A percentile compares a stretch with the other conserved stretches of the same genome.
phyloP scores from a whole-genome alignment of 345 rosid genomes.

The Acer campestre region DNA sequence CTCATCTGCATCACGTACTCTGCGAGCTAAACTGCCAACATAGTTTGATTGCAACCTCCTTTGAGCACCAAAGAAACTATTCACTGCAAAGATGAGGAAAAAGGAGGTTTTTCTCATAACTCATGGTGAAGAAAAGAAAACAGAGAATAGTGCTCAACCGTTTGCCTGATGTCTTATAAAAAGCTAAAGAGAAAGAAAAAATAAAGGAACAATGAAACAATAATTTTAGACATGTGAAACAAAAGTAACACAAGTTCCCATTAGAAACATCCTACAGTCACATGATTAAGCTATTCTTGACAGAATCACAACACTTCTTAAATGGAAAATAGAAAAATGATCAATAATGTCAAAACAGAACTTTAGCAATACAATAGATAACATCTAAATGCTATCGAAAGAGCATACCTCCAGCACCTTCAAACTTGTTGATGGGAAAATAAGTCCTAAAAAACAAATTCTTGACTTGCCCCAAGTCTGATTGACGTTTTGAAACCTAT shows the following conservation, averaged over 20 bases:
- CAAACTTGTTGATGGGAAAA: slow-evolving; percentile 39
- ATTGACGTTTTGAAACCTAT: slow-evolving; percentile 61
- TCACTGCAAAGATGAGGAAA: slow-evolving; percentile 34
- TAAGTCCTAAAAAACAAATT: slow-evolving; percentile 45
- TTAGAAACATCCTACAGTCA: not conserved
- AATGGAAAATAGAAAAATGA: not conserved
- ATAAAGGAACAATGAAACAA: not conserved
- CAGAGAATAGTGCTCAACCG: not conserved
- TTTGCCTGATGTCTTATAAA: not conserved
- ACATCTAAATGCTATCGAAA: not conserved
- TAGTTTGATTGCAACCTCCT: slow-evolving; percentile 68
- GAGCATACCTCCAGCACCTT: slow-evolving; percentile 47
- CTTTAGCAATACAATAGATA: not conserved
- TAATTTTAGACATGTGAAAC: not conserved
- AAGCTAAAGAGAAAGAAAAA: not conserved
- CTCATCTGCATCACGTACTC: slow-evolving; percentile 74
- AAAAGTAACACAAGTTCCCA: not conserved
- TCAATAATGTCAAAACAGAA: not conserved
- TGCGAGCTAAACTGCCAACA: slow-evolving; percentile 75
- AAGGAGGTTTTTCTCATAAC: not conserved
- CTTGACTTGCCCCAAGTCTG: slow-evolving; percentile 43
- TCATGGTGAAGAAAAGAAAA: not conserved
- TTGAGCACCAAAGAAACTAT: slow-evolving; percentile 29
- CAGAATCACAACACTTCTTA: not conserved
- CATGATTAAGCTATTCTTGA: not conserved